These are phyloP conservation scores for Aquilaria agallochum DNA, from an alignment of 441 rosid species.

Conservation along the genomic window DNA sequence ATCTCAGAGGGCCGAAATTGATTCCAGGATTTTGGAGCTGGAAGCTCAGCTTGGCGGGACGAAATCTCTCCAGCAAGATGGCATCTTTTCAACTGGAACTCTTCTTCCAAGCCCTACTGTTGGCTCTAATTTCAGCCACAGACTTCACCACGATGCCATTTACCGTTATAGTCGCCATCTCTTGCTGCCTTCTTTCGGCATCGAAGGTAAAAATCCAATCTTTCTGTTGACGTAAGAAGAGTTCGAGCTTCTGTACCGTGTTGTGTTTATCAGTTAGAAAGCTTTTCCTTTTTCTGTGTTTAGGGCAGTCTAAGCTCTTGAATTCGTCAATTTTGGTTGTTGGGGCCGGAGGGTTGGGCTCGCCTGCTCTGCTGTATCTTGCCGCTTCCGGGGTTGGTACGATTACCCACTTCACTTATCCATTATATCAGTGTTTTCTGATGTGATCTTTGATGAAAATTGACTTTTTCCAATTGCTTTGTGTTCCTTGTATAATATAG, in stretches of 20 bases:
- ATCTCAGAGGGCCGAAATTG: slow-evolving; percentile 47
- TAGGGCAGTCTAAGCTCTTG: slow-evolving; percentile 77
- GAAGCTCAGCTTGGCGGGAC: slow-evolving; percentile 60
- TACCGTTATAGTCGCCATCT: slow-evolving; percentile 93
- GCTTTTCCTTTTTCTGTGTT: slow-evolving; percentile 8
- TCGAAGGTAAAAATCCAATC: slow-evolving; percentile 49
- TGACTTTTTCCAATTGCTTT: slow-evolving; percentile 1
- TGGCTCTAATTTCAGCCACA: slow-evolving; percentile 36
- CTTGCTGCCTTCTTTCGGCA: slow-evolving; percentile 84
- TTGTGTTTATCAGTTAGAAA: not conserved
- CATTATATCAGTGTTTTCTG: no score
- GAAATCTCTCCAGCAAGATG: slow-evolving; percentile 15
- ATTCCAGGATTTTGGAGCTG: slow-evolving; percentile 52
- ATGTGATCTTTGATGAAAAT: not conserved
- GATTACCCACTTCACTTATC: not conserved
- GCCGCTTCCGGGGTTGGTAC: slow-evolving; percentile 96
- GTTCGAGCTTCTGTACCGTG: not conserved
- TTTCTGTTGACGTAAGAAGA: no score
- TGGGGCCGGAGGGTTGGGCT: slow-evolving; percentile 97
- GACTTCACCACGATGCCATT: slow-evolving; percentile 58
- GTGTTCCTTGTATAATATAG: slow-evolving; percentile 28
- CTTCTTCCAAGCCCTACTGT: slow-evolving; percentile 20
- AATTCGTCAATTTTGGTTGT: slow-evolving; percentile 83
- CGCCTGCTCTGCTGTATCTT: slow-evolving; percentile 84
- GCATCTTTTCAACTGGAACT: slow-evolving; percentile 28